phyloP scores from a whole-genome alignment of 2,329 filamentous ascomycete genomes.

The Pseudogymnoascus sp. region DNA sequence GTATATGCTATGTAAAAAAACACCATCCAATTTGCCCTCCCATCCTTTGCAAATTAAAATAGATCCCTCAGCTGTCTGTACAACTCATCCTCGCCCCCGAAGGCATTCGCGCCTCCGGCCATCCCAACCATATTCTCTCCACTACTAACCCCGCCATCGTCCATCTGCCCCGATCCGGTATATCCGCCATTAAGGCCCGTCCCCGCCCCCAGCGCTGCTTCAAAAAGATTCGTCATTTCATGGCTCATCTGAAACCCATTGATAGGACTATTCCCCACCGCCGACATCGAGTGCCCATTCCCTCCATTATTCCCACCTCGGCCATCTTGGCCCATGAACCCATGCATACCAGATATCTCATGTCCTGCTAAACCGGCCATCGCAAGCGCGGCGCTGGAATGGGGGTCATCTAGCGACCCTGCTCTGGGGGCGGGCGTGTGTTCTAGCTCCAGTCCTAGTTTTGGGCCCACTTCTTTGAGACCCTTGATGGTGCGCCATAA shows the following conservation, averaged over 20 bases:
- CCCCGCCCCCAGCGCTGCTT: slow-evolving; percentile 23
- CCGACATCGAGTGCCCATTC: slow-evolving; percentile 14
- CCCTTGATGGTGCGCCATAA: slow-evolving; percentile 65
- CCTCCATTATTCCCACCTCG: slow-evolving; percentile 4
- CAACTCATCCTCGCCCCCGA: slow-evolving; percentile 28
- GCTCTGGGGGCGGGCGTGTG: slow-evolving; percentile 14
- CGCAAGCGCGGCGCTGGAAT: slow-evolving; percentile 43
- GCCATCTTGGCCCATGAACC: slow-evolving; percentile 9
- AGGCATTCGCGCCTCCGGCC: slow-evolving; percentile 16
- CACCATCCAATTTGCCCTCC: not conserved
- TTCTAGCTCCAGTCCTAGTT: slow-evolving; percentile 47
- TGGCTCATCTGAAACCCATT: slow-evolving; percentile 29
- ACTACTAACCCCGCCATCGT: slow-evolving; percentile 18
- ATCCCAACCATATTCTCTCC: slow-evolving; percentile 16
- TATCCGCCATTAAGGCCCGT: slow-evolving; percentile 12
- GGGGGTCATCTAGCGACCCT: slow-evolving; percentile 36
- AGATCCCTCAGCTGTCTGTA: slow-evolving; percentile 27
- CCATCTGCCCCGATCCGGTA: slow-evolving; percentile 12
- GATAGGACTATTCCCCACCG: slow-evolving; percentile 18
- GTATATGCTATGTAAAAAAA: not conserved
- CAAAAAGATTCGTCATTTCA: slow-evolving; percentile 29
- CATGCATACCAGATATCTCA: slow-evolving; percentile 22
- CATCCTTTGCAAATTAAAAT: slow-evolving; percentile 17
- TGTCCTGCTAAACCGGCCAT: slow-evolving; percentile 45
- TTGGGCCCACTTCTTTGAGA: slow-evolving; percentile 62